Evolutionary conservation across 2,329 filamentous ascomycete genomes (phyloP), one percentile per base, ranked within the genome.

Genomic region (Cordyceps fumosorosea): DNA sequence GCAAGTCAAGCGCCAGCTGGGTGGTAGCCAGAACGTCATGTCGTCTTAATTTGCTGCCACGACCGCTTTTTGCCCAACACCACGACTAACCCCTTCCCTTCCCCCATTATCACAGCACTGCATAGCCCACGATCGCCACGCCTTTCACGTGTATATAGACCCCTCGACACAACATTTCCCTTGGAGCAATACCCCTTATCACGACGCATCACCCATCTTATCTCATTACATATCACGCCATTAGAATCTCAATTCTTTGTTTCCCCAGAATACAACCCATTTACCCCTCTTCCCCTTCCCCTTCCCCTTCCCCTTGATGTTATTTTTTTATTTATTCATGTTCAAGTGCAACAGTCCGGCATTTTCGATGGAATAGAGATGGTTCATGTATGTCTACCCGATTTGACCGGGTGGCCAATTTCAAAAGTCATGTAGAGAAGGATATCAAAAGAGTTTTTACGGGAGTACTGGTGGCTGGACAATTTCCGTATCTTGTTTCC

Each of bases 1-100:
- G 78, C 92, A 97, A 75, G 93, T 98, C 75, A 98, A 97, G 84
- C 89, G 91, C 70, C 95, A 99, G 77, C 77, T 87, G 58, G 82
- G 83, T 63, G 84, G 84, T 66, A 56, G 73, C 72, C 68, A 78
- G 74, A 65, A 68, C 60, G 78, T 82, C 68, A 84, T 85, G 81
- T 74, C 78, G 60, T 77, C 51, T 29, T 60, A 55, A 82, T n/a
- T 54, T 32, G 42, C 53, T 51, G 18, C 26, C 26, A 20, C 56
- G 62, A 42, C 32, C 34, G 29, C 55, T 45, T 16, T 50, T 40
- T n/a, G 37, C 58, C 53, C 22, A 50, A 59, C 60, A 60, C 37
- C 26, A 47, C 32, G 47, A n/a, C 56, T 44, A 62, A 52, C 52
- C 53, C 63, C 62, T 42, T 53, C 44, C 29, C 52, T 29, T 53